These are phyloP conservation scores for Candida argentea DNA, from an alignment of 805 yeast species.

Conservation along the genomic window DNA sequence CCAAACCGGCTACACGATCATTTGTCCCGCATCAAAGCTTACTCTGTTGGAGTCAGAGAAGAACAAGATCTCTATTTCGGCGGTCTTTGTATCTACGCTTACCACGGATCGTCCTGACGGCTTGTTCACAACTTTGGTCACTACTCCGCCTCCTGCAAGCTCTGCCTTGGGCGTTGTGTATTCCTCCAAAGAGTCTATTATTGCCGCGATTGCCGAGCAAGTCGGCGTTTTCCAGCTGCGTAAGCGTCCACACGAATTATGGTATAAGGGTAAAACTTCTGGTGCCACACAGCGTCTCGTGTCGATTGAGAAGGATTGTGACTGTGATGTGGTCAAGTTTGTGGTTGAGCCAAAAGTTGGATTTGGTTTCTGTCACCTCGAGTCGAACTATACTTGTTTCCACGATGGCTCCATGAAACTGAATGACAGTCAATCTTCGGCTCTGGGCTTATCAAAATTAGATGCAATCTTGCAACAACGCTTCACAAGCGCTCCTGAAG, in stretches of 20 bases:
- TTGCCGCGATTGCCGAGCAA: conserved; percentile 68
- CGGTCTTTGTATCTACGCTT: conserved; percentile 40
- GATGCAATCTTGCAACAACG: conserved; percentile 61
- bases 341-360: conserved; percentile 72
- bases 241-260: conserved; percentile 63
- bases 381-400: conserved; percentile 68
- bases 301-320: conserved; percentile 73
- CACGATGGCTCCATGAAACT: conserved; percentile 25
- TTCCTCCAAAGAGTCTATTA: conserved; percentile 74
- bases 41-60: conserved; percentile 17
- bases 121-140: conserved; percentile 73
- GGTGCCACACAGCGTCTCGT: conserved; percentile 84
- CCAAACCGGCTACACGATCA: conserved; percentile 23
- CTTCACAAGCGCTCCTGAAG: conserved; percentile 64
- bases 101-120: conserved; percentile 83
- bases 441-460: conserved; percentile 54
- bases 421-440: conserved; percentile 26
- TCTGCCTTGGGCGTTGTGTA: conserved; percentile 75
- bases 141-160: conserved; percentile 48
- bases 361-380: conserved; percentile 87
- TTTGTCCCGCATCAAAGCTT: conserved; percentile 17
- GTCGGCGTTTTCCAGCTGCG: conserved; percentile 94
- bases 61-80: conserved; percentile 26
- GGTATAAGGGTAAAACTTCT: conserved; percentile 96
- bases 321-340: conserved; percentile 82